Base-by-base conservation (phyloP, 495 filamentous ascomycete species). In the Hypoxylon trugodes region DNA sequence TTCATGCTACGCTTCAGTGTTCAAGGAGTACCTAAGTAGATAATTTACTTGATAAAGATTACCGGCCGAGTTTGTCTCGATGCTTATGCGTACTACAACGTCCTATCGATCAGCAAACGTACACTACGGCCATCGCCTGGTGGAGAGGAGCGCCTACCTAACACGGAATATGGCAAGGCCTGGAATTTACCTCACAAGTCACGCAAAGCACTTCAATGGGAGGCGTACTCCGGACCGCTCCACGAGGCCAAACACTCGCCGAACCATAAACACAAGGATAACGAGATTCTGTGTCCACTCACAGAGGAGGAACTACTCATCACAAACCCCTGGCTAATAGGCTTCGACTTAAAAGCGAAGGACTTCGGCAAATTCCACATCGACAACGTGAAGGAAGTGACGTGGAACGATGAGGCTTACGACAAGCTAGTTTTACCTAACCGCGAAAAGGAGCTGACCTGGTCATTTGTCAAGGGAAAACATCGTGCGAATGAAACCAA, bases 401-500 rank as follows among this genome's bases (percentile, higher is more conserved):
- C 59, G 1, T 89, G 82, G 79, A 78, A 87, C 56, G 66, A 73
- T 2, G 68, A 74, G 2, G 84, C 83, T 8, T 88, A 88, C 61
- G 79, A 84, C 22, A 76, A 76, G 1, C 75, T 89, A 0, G 82
- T 87, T 4, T 71, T 89, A 1, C 76, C 82, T 0, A 41, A 69
- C 0, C 73, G 79, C 38, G 77, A 82, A 41, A 88, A 86, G 68
- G 73, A 82, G 32, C 68, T 86, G 6, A 77, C 87, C 40, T 73
- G 78, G 48, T 77, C 83, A 4, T 77, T 87, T 8, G 79, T 84
- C 37, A 74, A 77, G 58, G 72, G 71, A 6, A 79, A 82, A 58
- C 60, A 74, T 9, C 68, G 74, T 13, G 69, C 72, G 25, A 75
- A 65, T 1, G 64, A 71, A 58, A 90, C 84, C 40, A 88, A 86